These are phyloP conservation scores for Rhypophila decipiens DNA, from an alignment of 495 filamentous ascomycete species.

Conservation along the genomic window DNA sequence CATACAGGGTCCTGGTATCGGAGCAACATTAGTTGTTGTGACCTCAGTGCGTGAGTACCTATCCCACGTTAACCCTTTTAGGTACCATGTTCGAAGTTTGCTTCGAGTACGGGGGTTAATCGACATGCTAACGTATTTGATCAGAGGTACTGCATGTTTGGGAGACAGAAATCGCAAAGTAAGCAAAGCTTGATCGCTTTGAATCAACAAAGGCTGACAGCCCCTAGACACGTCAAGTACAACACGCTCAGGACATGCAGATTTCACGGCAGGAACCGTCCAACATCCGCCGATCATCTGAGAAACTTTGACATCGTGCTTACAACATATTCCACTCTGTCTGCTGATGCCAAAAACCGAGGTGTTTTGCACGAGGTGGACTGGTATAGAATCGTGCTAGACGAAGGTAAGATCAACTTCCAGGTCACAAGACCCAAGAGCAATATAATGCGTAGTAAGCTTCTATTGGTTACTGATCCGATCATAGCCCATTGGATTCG, in stretches of 20 bases:
- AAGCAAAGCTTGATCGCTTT: too few relatives aligned
- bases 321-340: constrained; percentile 12
- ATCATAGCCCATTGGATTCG: constrained; percentile 17
- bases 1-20: too few relatives aligned
- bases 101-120: too few relatives aligned
- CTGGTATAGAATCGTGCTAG: constrained; percentile 12
- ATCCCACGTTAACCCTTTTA: too few relatives aligned
- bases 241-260: constrained; percentile 18
- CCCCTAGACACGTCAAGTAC: too few relatives aligned
- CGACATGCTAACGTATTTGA: constrained; percentile 22
- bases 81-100: too few relatives aligned
- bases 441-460: too few relatives aligned
- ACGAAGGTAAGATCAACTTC: constrained; percentile 10
- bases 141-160: constrained; percentile 22
- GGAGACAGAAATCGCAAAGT: too few relatives aligned
- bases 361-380: constrained; percentile 5
- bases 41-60: constrained; percentile 31
- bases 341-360: constrained; percentile 19
- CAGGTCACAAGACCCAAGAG: too few relatives aligned
- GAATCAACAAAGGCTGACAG: too few relatives aligned
- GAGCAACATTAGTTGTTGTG: constrained; percentile 40
- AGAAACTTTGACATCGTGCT: constrained; percentile 11
- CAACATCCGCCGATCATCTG: constrained; percentile 12
- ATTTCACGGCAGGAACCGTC: constrained; percentile 33
- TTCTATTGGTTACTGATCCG: too few relatives aligned